Evolutionary conservation across 257 asterid genomes (phyloP), one percentile per base, ranked within the genome.

Genomic region (Solanum habrochaites): DNA sequence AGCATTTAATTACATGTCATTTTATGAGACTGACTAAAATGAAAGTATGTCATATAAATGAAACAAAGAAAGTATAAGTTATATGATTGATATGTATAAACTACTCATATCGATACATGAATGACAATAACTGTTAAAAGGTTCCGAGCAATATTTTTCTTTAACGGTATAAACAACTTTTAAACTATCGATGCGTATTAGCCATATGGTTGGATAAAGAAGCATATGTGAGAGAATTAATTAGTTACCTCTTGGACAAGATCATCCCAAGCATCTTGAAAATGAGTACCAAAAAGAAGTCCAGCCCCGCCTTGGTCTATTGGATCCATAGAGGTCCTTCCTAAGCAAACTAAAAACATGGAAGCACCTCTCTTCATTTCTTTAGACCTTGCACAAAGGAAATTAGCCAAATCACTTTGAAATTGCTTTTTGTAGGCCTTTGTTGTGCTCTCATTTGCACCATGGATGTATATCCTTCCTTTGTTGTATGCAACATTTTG

Each of bases 261-360:
- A 88, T 97, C 99, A 82, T 97, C 92, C 99, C 99, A 97, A 31
- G 99, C 99, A 90, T 97, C 99, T 86, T 97, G 96, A 89, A 95
- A 95, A 90, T 97, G 97, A 60, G 99, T 90, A 72, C 99, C 98
- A 83, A 97, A 97, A 83, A 97, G 98, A 62, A 95, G 90, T 0
- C 99, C 99, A 12, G 99, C 97, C 82, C 99, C 99, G 35, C 98
- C 97, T 90, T 97, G 99, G 88, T 94, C 98, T 2, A 96, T 88
- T 31, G 99, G 97, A 88, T 97, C 96, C 56, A 86, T 32, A 43
- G 94, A 93, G 15, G 97, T 94, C 90, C 99, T 94, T 1, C 99
- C 99, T 87, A 97, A 87, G 88, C 97, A 94, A 47, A 90, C 96
- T 89, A 97, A 89, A 94, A 97, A 97, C 98, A 97, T 97, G 83